Percentiles rank a stretch among this genome's conserved stretches.
Conservation (phyloP, 768 basidiomycete genomes). For the Lactifluus rugatus region DNA sequence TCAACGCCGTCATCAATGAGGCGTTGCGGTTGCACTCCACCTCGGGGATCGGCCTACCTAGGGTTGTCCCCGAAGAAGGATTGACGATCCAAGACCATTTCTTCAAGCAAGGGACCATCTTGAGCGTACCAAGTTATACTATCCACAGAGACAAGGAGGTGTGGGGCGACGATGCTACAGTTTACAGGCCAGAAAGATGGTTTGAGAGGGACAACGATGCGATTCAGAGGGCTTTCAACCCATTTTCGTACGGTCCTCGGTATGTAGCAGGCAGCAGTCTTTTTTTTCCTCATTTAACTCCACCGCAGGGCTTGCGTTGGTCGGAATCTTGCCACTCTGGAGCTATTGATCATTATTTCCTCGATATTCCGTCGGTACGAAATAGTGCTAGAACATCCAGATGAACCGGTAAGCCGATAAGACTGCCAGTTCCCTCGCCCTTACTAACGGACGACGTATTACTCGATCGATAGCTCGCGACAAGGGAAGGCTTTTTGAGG, state of each 20-base stretch:
- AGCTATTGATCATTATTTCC: conserved; percentile 71
- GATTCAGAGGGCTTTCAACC: conserved; percentile 71
- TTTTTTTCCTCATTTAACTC: background rate
- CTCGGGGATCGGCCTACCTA: conserved; percentile 73
- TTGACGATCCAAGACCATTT: conserved; percentile 45
- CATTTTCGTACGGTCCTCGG: conserved; percentile 79
- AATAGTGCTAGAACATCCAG: conserved; percentile 54
- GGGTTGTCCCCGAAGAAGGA: conserved; percentile 67
- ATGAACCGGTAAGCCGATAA: conserved; percentile 37
- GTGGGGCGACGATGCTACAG: conserved; percentile 75
- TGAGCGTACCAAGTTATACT: conserved; percentile 75
- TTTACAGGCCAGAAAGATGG: conserved; percentile 78
- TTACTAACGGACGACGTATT: background rate
- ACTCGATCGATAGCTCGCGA: conserved; percentile 43
- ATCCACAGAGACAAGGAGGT: conserved; percentile 62
- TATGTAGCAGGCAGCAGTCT: conserved; percentile 24
- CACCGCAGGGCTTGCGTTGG: conserved; percentile 67
- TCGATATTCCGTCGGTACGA: conserved; percentile 70
- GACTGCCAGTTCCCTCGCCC: background rate
- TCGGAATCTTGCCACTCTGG: conserved; percentile 70
- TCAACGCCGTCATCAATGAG: conserved; percentile 85
- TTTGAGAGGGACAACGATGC: conserved; percentile 54
- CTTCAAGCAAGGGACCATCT: conserved; percentile 67
- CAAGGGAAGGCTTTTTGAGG: conserved; percentile 78
- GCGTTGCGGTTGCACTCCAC: conserved; percentile 79